phyloP scores from a whole-genome alignment of 768 basidiomycete genomes.

The Lyophyllum decastes region DNA sequence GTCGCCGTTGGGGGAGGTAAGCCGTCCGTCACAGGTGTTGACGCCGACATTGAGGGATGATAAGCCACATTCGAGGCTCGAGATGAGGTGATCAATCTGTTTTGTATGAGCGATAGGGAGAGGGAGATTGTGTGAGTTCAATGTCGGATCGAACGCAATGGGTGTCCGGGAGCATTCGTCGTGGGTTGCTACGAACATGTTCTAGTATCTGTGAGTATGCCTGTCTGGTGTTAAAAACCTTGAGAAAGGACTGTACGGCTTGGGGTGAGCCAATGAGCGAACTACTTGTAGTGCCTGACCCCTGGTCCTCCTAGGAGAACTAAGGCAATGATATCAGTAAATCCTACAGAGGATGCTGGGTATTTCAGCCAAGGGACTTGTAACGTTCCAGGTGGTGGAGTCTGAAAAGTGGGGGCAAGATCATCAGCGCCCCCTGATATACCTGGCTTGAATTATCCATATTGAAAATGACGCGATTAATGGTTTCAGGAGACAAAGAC shows the following conservation, averaged over 20 bases:
- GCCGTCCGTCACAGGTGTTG: background rate
- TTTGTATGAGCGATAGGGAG: background rate
- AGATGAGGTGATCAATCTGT: background rate
- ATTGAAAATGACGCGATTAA: background rate
- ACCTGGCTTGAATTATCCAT: background rate
- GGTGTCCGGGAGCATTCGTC: background rate
- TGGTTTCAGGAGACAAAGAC: background rate
- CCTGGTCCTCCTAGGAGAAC: no score
- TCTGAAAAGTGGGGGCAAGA: background rate
- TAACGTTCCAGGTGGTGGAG: background rate
- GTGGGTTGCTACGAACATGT: background rate
- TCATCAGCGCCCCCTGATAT: background rate
- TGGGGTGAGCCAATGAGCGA: background rate
- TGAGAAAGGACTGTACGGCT: background rate
- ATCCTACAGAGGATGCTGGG: background rate
- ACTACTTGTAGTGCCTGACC: no score
- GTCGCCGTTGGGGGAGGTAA: background rate
- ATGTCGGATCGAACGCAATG: background rate
- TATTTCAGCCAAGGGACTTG: no score
- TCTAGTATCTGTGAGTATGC: background rate
- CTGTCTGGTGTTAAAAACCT: no score
- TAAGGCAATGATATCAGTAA: background rate
- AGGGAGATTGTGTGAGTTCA: background rate
- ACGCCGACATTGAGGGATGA: no score
- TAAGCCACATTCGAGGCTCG: background rate